Evolutionary conservation across 225 moss, liverwort and hornwort genomes (phyloP), one percentile per base, ranked within the genome.

Genomic region (Sphagnum contortum): DNA sequence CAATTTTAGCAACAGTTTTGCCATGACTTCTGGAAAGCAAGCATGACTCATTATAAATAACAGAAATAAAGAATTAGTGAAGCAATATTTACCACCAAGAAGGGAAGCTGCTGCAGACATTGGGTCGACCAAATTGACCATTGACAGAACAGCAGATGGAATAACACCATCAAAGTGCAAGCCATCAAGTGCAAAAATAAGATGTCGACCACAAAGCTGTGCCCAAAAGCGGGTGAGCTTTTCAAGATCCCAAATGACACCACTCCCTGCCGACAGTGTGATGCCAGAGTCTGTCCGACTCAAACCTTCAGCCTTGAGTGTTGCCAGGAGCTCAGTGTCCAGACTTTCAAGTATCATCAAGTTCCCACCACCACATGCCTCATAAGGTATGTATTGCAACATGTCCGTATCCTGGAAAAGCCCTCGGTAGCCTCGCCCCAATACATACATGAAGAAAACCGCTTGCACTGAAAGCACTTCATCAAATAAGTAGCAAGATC

Each of bases 401-500:
- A 93, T 69, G 71, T 90, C 92, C 60, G 85, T 83, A 68, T 93
- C 92, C 79, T 93, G 92, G n/a, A 90, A 93, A 62, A 82, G 81
- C 48, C 90, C 92, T 58, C 86, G 88, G 68, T 93, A 93, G 12
- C 89, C 83, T 76, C 92, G 81, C 58, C 92, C 92, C 49, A 93
- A 83, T 54, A 85, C 88, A 70, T 90, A 93, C 64, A 93, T 81
- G 66, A 93, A 84, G 62, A 94, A 91, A 60, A 91, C 77, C 45
- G 89, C 94, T 57, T 91, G 91, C 48, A 89, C 87, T 53, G 81
- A 78, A 48, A 91, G 77, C 49, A 94, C 85, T 76, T 94, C 91
- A 77, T 94, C 94, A 78, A 91, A 91, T 59, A 94, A 83, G 70
- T 91, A 91, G 69, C 85, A 94, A 4, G 94, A 83, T 61, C 94